Percentiles rank a stretch among this genome's conserved stretches.
Evolutionary conservation across 768 basidiomycete species (phyloP).

Genomic region (Tylopilus sp.): DNA sequence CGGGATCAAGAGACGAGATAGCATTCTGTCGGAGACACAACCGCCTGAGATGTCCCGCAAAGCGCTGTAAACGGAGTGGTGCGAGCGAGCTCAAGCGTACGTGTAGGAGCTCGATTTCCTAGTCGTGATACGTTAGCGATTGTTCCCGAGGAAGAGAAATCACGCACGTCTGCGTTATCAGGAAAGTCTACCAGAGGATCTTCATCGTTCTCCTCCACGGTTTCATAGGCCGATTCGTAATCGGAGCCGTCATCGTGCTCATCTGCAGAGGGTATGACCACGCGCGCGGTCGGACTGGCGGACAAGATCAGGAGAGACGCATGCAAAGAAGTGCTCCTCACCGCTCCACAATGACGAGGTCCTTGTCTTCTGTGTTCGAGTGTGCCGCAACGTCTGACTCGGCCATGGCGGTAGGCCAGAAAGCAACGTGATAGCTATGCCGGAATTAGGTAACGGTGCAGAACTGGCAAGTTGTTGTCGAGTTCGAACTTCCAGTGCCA

Average conservation of each 20-base stretch:
- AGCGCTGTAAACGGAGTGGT: slow-evolving; percentile 68
- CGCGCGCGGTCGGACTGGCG: slow-evolving; percentile 38
- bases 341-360: slow-evolving; percentile 26
- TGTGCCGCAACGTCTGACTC: slow-evolving; percentile 8
- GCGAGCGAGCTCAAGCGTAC: slow-evolving; percentile 67
- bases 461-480: slow-evolving; percentile 7
- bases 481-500: no score
- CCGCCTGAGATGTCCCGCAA: slow-evolving; percentile 62
- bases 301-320: slow-evolving; percentile 1
- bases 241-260: slow-evolving; percentile 29
- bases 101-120: slow-evolving; percentile 90
- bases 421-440: not conserved
- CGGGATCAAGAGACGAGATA: slow-evolving; percentile 67
- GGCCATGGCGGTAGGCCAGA: slow-evolving; percentile 18
- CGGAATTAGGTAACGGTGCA: not conserved
- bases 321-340: slow-evolving; percentile 1
- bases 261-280: slow-evolving; percentile 41
- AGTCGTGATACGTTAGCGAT: not conserved
- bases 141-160: not conserved
- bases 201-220: slow-evolving; percentile 46
- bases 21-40: slow-evolving; percentile 88
- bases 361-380: slow-evolving; percentile 17
- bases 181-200: slow-evolving; percentile 78
- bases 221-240: slow-evolving; percentile 41
- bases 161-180: slow-evolving; percentile 75